Base-by-base conservation (phyloP, 192 early-diverging fungal species). In the Entomortierella beljakovae region DNA sequence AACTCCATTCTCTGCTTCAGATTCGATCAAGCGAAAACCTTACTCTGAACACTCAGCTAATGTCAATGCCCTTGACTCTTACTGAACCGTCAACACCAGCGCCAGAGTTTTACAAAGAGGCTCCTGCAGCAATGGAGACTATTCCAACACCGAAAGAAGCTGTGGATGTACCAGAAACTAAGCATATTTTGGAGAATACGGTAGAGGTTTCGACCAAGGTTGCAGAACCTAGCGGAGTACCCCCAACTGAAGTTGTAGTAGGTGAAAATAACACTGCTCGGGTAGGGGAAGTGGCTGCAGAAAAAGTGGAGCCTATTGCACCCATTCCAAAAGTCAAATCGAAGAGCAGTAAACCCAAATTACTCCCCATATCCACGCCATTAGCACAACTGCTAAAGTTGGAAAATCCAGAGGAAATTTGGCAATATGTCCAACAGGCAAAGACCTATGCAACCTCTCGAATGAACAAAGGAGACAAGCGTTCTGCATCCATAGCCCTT, bases 381-480 rank as follows among this genome's bases (percentile, higher is more conserved):
- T n/a, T 79, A 38, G 53, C 75, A 9, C 57, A 58, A 15, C 18
- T 79, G 1, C 67, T 79, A 13, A 16, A 58, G 22, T 49, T 79
- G 22, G 23, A 33, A 15, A 70, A 79, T 23, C 58, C 75, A 9
- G 75, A 79, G 0, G 75, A 79, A 40, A 38, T 79, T 18, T 79
- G 75, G 75, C 56, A 57, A 18, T 79, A 79, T 61, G 75, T 70
- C 23, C 75, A 79, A 29, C 75, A 79, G 29, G 75, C 75, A 16
- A 79, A 79, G 68, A 65, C 60, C 10, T 79, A 70, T 65, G 75
- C 75, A 9, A 65, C 75, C 7, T 62, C 75, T 2, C 49, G 60
- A 29, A 79, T 79, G 75, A 79, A 70, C 68, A 79, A 79, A 49
- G 67, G 75, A 1, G 75, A 79, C 32, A 79, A 79, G 46, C 55